These are phyloP conservation scores for Paramecium bursaria DNA, from an alignment of 73 alveolate species.

Conservation along the genomic window DNA sequence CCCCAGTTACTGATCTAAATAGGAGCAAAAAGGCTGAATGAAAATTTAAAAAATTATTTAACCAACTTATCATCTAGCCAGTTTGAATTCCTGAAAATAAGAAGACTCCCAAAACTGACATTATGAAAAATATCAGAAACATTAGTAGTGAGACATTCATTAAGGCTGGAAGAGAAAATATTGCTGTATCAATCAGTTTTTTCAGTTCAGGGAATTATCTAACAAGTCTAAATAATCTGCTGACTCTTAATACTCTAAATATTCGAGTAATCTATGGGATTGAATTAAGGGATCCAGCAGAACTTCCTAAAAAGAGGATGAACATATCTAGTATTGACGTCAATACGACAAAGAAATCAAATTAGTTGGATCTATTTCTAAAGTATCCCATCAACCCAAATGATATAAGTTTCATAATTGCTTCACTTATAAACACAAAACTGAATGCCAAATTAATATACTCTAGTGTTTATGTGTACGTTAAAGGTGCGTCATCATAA, in stretches of 20 bases:
- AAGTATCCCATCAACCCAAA: conserved; percentile 82
- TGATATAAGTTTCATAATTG: conserved; percentile 83
- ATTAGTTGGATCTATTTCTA: conserved; percentile 87
- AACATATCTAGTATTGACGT: conserved; percentile 79
- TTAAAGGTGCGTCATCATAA: conserved; percentile 41
- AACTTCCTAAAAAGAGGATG: conserved; percentile 57
- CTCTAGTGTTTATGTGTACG: conserved; percentile 53
- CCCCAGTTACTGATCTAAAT: conserved; percentile 86
- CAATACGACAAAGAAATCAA: conserved; percentile 91
- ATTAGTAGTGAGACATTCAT: conserved; percentile 86
- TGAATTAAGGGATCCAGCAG: conserved; percentile 54
- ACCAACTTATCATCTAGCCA: conserved; percentile 2
- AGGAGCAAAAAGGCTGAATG: conserved; percentile 55
- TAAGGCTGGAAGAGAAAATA: conserved; percentile 87
- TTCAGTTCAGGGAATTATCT: conserved; percentile 73
- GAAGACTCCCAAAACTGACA: conserved; percentile 86
- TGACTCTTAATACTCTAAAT: conserved; percentile 77
- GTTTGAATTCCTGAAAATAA: conserved; percentile 66
- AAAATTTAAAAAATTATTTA: conserved; percentile 45
- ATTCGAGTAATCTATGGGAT: conserved; percentile 69
- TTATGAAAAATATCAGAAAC: conserved; percentile 82
- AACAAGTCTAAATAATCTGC: conserved; percentile 75
- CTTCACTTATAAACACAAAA: conserved; percentile 89
- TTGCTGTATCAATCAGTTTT: conserved; percentile 78
- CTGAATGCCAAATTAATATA: conserved; percentile 77